A percentile compares a stretch with the other conserved stretches of the same genome.
Evolutionary conservation across 345 rosid species (phyloP).

Genomic region (Combretum micranthum): DNA sequence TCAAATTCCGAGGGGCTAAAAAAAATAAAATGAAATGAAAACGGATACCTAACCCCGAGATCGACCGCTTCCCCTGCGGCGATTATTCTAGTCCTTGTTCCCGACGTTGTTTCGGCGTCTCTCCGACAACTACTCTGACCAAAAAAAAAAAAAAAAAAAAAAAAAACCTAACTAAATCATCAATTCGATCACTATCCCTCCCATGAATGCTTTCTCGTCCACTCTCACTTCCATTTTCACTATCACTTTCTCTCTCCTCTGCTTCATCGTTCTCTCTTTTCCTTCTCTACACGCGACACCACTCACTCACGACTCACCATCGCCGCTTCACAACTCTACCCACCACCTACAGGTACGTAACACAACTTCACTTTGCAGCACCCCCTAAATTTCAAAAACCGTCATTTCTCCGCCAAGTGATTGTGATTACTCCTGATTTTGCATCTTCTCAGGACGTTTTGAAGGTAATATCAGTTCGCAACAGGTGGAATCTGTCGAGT

Average conservation of each 20-base stretch:
- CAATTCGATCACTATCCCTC: conserved; percentile 9
- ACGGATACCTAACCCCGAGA: no score
- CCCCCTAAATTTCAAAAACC: conserved; percentile 1
- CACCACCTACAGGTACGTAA: conserved; percentile 31
- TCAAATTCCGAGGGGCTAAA: no score
- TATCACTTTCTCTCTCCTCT: conserved; percentile 19
- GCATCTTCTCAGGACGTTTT: conserved; percentile 45
- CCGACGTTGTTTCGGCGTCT: no score
- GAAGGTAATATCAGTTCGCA: conserved; percentile 41
- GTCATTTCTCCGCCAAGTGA: background rate
- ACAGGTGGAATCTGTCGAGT: conserved; percentile 49
- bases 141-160: no score
- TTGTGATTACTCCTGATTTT: background rate
- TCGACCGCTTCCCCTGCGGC: no score
- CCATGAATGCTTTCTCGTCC: conserved; percentile 12
- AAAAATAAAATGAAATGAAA: no score
- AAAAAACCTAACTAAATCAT: no score
- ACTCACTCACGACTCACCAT: conserved; percentile 9
- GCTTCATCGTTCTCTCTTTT: conserved; percentile 15
- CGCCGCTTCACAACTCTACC: conserved; percentile 5
- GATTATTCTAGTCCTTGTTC: no score
- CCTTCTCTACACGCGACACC: background rate
- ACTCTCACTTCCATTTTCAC: no score
- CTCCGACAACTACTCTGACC: no score
- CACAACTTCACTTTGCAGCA: conserved; percentile 1